Evolutionary conservation across 208 protist genomes (phyloP).

Genomic region (Trypanosoma rangeli): DNA sequence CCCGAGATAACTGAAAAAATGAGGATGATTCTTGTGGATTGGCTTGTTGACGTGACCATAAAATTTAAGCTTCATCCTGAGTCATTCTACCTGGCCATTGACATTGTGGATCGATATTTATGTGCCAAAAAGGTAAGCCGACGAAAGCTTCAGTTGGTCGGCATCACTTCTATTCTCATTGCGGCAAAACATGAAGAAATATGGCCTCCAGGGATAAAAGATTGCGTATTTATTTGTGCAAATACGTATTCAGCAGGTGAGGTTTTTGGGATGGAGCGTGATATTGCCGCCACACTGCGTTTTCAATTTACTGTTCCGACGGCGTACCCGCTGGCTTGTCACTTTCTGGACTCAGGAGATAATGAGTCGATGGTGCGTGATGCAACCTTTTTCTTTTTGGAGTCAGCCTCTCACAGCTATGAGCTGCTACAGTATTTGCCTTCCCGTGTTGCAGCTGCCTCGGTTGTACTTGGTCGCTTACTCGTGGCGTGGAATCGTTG

Average conservation of each 20-base stretch:
- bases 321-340: slow-evolving; percentile 58
- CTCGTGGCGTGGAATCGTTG: slow-evolving; percentile 37
- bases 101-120: slow-evolving; percentile 96
- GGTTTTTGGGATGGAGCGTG: slow-evolving; percentile 78
- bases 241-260: slow-evolving; percentile 85
- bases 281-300: slow-evolving; percentile 55
- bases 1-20: slow-evolving; percentile 94
- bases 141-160: slow-evolving; percentile 86
- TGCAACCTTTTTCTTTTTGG: slow-evolving; percentile 66
- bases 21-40: slow-evolving; percentile 97
- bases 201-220: slow-evolving; percentile 85
- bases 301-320: slow-evolving; percentile 84
- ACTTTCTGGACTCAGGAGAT: slow-evolving; percentile 38
- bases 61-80: slow-evolving; percentile 95
- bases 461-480: slow-evolving; percentile 53
- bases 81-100: slow-evolving; percentile 96
- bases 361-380: slow-evolving; percentile 32
- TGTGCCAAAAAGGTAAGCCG: slow-evolving; percentile 46
- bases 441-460: slow-evolving; percentile 58
- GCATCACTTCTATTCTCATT: slow-evolving; percentile 85
- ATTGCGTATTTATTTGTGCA: slow-evolving; percentile 92
- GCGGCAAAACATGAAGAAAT: slow-evolving; percentile 93
- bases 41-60: slow-evolving; percentile 95
- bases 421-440: slow-evolving; percentile 59
- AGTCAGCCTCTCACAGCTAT: slow-evolving; percentile 71